These are phyloP conservation scores for Podospora pseudopauciseta DNA, from an alignment of 495 filamentous ascomycete genomes.

Conservation along the genomic window DNA sequence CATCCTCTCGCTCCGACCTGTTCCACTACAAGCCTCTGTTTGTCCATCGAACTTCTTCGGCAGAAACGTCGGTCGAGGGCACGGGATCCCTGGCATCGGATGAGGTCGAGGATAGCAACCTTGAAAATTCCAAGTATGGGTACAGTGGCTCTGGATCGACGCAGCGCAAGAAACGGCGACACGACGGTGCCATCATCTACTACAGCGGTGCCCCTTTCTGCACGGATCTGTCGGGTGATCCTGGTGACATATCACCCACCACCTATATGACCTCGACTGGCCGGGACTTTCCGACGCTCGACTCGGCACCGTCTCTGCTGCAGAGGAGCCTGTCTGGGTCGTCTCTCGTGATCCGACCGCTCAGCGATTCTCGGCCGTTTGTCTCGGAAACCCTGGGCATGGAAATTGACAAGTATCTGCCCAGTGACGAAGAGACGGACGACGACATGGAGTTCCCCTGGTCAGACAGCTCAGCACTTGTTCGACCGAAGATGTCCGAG, in stretches of 20 bases:
- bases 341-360: slow-evolving; percentile 40
- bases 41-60: slow-evolving; percentile 43
- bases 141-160: slow-evolving; percentile 43
- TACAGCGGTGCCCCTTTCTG: slow-evolving; percentile 73
- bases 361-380: slow-evolving; percentile 30
- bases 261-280: slow-evolving; percentile 41
- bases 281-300: slow-evolving; percentile 22
- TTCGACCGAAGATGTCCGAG: slow-evolving; percentile 38
- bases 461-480: slow-evolving; percentile 30
- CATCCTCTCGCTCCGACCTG: slow-evolving; percentile 38
- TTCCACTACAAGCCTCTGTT: slow-evolving; percentile 66
- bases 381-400: slow-evolving; percentile 18
- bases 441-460: slow-evolving; percentile 37
- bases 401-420: slow-evolving; percentile 23
- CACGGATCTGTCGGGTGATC: slow-evolving; percentile 70
- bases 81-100: slow-evolving; percentile 30
- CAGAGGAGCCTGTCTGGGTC: slow-evolving; percentile 42
- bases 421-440: slow-evolving; percentile 29
- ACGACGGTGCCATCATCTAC: slow-evolving; percentile 73
- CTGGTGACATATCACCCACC: slow-evolving; percentile 36
- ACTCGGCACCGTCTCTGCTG: slow-evolving; percentile 2
- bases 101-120: slow-evolving; percentile 36
- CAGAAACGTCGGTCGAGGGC: slow-evolving; percentile 44
- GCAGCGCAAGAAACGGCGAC: slow-evolving; percentile 42
- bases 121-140: slow-evolving; percentile 34